A percentile compares a stretch with the other conserved stretches of the same genome.
Evolutionary conservation across 306 rosid species (phyloP).

Genomic region (Cucurbita argyrosperma): DNA sequence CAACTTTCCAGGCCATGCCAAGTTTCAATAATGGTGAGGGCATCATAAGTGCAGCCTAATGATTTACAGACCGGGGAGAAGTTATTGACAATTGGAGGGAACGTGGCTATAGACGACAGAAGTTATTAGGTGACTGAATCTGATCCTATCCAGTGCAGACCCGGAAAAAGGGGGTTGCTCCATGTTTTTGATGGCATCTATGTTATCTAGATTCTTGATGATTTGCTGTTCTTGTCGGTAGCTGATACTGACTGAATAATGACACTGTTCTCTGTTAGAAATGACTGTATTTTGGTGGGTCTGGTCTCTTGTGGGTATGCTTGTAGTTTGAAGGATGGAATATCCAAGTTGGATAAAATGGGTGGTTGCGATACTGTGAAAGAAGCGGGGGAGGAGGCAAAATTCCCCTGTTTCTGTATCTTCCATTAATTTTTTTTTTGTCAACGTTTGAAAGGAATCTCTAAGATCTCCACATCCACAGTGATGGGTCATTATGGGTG

Average conservation of each 20-base stretch:
- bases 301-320: neutral
- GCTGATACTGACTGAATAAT: conserved; percentile 5
- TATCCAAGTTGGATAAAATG: conserved; percentile 7
- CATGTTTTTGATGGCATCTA: conserved; percentile 1
- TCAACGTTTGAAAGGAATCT: neutral
- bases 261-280: neutral
- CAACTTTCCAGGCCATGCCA: conserved; percentile 40
- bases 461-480: neutral
- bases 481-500: neutral
- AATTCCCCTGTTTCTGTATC: neutral
- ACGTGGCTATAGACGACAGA: conserved; percentile 14
- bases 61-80: neutral
- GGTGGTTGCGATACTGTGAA: neutral
- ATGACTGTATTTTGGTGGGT: neutral
- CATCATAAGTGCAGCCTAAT: conserved; percentile 63
- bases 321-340: conserved; percentile 3
- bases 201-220: conserved; percentile 2
- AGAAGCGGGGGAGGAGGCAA: neutral
- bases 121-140: conserved; percentile 2
- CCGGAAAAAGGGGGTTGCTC: neutral
- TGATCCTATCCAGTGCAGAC: neutral
- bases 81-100: conserved; percentile 17
- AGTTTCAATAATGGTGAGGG: conserved; percentile 59
- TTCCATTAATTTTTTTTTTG: neutral
- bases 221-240: conserved; percentile 6